Conservation (phyloP, 257 asterid species). For the Solanum gracilifrons region DNA sequence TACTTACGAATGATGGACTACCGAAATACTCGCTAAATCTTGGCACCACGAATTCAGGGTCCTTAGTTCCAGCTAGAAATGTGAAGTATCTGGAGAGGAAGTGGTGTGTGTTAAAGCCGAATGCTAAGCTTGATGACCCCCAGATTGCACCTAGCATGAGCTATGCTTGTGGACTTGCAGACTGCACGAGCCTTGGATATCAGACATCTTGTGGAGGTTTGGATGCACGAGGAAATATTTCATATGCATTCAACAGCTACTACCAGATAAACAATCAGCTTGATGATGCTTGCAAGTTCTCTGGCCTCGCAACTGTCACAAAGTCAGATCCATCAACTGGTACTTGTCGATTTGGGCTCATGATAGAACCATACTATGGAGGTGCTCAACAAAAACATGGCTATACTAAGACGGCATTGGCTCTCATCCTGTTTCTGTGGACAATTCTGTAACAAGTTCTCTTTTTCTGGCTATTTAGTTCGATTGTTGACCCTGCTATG, state of each 20-base stretch:
- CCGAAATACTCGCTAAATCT: conserved; percentile 43
- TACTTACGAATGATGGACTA: conserved; percentile 39
- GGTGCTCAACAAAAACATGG: background rate
- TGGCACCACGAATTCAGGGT: conserved; percentile 29
- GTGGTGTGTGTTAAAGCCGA: background rate
- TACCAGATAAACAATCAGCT: conserved; percentile 4
- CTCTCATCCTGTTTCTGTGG: background rate
- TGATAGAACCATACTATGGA: background rate
- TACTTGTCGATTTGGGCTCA: background rate
- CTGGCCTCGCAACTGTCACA: background rate
- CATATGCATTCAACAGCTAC: conserved; percentile 3
- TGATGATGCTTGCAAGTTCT: conserved; percentile 4
- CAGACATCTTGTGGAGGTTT: conserved; percentile 1
- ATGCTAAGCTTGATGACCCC: background rate
- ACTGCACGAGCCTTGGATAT: conserved; percentile 1
- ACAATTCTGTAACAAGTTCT: background rate
- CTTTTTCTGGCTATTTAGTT: background rate
- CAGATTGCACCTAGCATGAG: conserved; percentile 7
- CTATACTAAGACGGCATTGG: background rate
- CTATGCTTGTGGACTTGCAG: conserved; percentile 1
- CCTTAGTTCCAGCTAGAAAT: conserved; percentile 10
- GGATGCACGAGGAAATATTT: conserved; percentile 2
- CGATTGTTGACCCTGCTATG: background rate
- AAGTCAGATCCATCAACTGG: conserved; percentile 1
- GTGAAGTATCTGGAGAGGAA: background rate